Evolutionary conservation across 176 grass and related monocot genomes (phyloP).

Genomic region (Elymus sibiricus): DNA sequence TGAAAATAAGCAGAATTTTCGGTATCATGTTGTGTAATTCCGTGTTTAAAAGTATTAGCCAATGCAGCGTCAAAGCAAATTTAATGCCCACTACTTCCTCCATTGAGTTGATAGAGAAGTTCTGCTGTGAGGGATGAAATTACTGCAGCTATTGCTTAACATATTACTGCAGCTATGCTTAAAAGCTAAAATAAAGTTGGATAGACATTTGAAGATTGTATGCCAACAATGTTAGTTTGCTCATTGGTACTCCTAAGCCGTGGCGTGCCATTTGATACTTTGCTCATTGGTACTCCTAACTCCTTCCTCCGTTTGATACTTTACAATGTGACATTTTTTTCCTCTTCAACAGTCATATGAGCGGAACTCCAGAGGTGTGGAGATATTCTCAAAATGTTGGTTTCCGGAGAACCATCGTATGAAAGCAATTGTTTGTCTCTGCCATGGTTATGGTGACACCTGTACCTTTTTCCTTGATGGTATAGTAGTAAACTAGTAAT

Average conservation of each 20-base stretch:
- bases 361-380: slow-evolving; percentile 75
- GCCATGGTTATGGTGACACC: slow-evolving; percentile 95
- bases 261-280: background rate
- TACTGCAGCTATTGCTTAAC: background rate
- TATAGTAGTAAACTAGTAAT: slow-evolving; percentile 33
- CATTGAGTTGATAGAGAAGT: slow-evolving; percentile 5
- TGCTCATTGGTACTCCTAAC: background rate
- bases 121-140: background rate
- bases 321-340: background rate
- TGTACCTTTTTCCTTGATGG: slow-evolving; percentile 99
- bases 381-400: slow-evolving; percentile 98
- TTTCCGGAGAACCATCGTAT: slow-evolving; percentile 55
- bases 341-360: slow-evolving; percentile 59
- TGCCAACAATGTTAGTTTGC: background rate
- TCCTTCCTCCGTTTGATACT: background rate
- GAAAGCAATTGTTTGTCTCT: slow-evolving; percentile 86
- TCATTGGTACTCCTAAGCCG: background rate
- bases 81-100: slow-evolving; percentile 2
- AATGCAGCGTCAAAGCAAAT: background rate
- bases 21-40: background rate
- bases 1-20: background rate
- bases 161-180: background rate
- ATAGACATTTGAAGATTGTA: background rate
- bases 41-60: background rate
- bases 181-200: background rate